Conservation (phyloP, 306 rosid species). For the Rosa persica region DNA sequence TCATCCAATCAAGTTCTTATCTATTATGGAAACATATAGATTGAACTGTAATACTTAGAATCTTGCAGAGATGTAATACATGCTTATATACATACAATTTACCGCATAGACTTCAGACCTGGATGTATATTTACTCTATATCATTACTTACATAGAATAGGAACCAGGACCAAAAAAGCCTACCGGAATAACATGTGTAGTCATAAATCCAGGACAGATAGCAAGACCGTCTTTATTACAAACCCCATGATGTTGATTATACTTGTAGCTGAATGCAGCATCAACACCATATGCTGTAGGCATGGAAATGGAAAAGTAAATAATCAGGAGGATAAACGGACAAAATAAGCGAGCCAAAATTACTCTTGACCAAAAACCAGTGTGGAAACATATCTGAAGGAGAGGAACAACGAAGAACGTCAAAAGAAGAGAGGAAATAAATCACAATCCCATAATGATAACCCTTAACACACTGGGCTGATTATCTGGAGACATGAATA, state of each 20-base stretch:
- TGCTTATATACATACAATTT: background rate
- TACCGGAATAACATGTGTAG: slow-evolving; percentile 97
- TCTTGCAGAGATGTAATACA: background rate
- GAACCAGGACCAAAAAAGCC: slow-evolving; percentile 32
- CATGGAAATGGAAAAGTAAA: slow-evolving; percentile 24
- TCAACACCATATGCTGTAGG: slow-evolving; percentile 92
- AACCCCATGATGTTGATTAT: slow-evolving; percentile 76
- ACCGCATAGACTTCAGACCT: background rate
- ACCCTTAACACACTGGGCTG: slow-evolving; percentile 6
- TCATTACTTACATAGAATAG: slow-evolving; percentile 6
- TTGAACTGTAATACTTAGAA: background rate
- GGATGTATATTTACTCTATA: background rate
- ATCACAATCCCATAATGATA: slow-evolving; percentile 2
- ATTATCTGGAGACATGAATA: background rate
- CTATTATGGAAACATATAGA: background rate
- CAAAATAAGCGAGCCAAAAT: background rate
- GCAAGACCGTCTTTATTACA: slow-evolving; percentile 91
- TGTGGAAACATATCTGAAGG: slow-evolving; percentile 1
- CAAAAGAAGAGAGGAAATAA: background rate
- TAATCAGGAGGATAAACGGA: background rate
- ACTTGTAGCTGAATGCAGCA: slow-evolving; percentile 90
- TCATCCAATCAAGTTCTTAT: background rate
- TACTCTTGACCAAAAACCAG: background rate
- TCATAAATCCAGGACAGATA: slow-evolving; percentile 85
- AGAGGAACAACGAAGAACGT: background rate